These are phyloP conservation scores for Aegilops sharonensis DNA, from an alignment of 176 grass and related monocot genomes.

Conservation along the genomic window DNA sequence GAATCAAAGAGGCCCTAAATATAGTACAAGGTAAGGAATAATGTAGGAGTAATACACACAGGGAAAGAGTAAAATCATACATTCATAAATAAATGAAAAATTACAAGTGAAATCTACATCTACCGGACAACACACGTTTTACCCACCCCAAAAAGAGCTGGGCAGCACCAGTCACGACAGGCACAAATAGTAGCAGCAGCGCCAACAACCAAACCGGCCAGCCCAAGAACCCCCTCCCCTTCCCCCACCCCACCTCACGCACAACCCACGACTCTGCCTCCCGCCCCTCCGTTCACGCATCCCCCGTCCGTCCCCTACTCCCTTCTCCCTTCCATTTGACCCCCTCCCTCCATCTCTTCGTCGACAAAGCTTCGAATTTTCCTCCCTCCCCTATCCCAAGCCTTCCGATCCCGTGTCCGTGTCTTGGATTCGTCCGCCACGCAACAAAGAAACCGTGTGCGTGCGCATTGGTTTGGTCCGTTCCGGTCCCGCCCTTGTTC, in stretches of 20 bases:
- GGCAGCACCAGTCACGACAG: not conserved
- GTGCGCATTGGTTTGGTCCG: not conserved
- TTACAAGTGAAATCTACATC: not conserved
- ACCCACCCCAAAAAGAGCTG: not conserved
- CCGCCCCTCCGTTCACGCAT: not conserved
- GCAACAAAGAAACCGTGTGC: not conserved
- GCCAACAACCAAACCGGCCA: conserved; percentile 34
- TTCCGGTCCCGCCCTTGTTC: not conserved
- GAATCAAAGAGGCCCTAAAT: no score
- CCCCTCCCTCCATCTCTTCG: not conserved
- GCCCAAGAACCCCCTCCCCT: not conserved
- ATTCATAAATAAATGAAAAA: not conserved
- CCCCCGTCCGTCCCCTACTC: not conserved
- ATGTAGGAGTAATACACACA: not conserved
- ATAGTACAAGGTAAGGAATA: not conserved
- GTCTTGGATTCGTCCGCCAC: not conserved
- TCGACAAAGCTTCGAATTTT: conserved; percentile 40
- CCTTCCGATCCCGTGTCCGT: not conserved
- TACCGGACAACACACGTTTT: not conserved
- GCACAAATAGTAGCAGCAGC: not conserved
- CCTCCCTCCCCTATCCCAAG: conserved; percentile 1
- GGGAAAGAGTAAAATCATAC: not conserved
- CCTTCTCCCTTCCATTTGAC: not conserved
- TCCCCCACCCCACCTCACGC: not conserved
- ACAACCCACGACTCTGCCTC: not conserved